Percentiles rank a stretch among this genome's conserved stretches.
These are phyloP conservation scores for Fragilaria crotonensis DNA, from an alignment of 108 stramenopile species.

Conservation along the genomic window DNA sequence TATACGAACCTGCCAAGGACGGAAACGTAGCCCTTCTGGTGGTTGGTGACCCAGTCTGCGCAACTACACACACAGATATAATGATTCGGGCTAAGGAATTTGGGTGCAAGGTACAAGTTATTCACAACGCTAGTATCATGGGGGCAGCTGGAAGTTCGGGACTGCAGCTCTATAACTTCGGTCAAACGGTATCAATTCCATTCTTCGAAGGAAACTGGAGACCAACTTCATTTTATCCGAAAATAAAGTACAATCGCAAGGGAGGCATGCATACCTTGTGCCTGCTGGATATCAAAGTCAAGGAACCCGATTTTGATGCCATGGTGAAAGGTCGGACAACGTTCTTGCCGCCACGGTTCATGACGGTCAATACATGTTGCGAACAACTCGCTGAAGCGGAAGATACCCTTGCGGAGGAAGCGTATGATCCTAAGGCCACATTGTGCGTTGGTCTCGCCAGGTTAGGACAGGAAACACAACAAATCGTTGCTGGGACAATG, in stretches of 20 bases:
- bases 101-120: slow-evolving; percentile 81
- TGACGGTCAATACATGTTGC: slow-evolving; percentile 88
- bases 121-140: slow-evolving; percentile 99
- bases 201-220: slow-evolving; percentile 95
- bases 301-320: slow-evolving; percentile 98
- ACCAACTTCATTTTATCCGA: slow-evolving; percentile 93
- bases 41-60: slow-evolving; percentile 98
- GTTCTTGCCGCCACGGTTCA: slow-evolving; percentile 97
- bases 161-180: slow-evolving; percentile 97
- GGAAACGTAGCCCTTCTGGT: slow-evolving; percentile 91
- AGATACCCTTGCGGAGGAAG: slow-evolving; percentile 47
- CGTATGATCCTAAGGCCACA: slow-evolving; percentile 54
- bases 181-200: slow-evolving; percentile 96
- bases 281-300: slow-evolving; percentile 94
- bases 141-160: slow-evolving; percentile 96
- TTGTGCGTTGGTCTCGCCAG: slow-evolving; percentile 91
- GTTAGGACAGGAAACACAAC: slow-evolving; percentile 88
- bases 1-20: slow-evolving; percentile 69
- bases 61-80: slow-evolving; percentile 97
- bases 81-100: slow-evolving; percentile 79
- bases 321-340: slow-evolving; percentile 82
- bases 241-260: slow-evolving; percentile 87
- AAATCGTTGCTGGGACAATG: slow-evolving; percentile 89
- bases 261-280: slow-evolving; percentile 99
- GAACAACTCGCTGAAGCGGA: slow-evolving; percentile 93